Conservation (phyloP, 148 eudicot species). For the Bassia scoparia region DNA sequence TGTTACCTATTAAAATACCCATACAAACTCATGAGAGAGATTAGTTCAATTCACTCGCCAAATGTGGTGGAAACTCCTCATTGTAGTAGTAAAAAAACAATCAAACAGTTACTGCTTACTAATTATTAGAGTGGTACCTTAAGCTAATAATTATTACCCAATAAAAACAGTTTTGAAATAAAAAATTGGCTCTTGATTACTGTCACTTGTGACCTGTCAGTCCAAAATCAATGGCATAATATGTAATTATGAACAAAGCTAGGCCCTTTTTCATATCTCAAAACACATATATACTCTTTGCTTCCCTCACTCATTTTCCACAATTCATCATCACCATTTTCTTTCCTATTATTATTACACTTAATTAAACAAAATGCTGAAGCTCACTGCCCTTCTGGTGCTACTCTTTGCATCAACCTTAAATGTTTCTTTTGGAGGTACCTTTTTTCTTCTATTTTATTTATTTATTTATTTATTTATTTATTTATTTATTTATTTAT, state of each 20-base stretch:
- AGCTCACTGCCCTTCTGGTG: constrained; percentile 18
- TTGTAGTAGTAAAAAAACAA: too few species aligned
- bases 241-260: constrained; percentile 6
- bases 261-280: constrained; percentile 12
- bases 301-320: constrained; percentile 10
- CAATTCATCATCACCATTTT: background rate
- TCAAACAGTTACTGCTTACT: background rate
- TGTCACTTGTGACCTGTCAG: constrained; percentile 18
- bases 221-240: constrained; percentile 26
- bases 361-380: constrained; percentile 9
- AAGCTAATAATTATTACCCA: too few species aligned
- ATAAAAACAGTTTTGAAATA: too few species aligned
- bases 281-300: constrained; percentile 28
- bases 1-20: too few species aligned
- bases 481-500: too few species aligned
- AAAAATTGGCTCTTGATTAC: constrained; percentile 5
- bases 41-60: too few species aligned
- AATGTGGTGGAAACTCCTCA: too few species aligned
- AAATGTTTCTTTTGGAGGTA: constrained; percentile 30
- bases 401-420: constrained; percentile 28
- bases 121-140: too few species aligned
- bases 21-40: too few species aligned
- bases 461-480: background rate
- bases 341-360: background rate
- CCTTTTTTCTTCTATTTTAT: background rate